Base-by-base conservation (phyloP, 306 rosid species). In the Citrullus colocynthis region DNA sequence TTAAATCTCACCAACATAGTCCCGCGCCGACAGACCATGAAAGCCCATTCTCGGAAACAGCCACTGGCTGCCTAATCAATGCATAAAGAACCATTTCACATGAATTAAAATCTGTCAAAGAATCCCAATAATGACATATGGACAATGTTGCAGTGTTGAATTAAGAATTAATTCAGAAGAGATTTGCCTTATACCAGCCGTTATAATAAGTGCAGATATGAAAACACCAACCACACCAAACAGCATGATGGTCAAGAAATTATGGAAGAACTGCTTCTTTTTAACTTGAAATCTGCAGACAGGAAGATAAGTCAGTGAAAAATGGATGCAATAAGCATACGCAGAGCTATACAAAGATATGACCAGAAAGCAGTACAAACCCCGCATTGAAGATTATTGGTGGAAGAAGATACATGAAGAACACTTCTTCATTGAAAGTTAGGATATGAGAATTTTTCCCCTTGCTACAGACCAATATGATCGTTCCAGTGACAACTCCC, bases 351-450 rank as follows among this genome's bases (percentile, higher is more conserved):
- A 16, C 71, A 79, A 82, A 74, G 61, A 17, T 7, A 14, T 2
- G 59, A 80, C 13, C 67, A 18, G 81, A 44, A 61, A 81, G 58
- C 60, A 52, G 36, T 16, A 62, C 78, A 79, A 89, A 92, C 98
- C 97, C 97, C 10, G 97, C 98, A 89, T 95, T 95, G 90, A 92
- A 95, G 70, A 92, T 92, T 15, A 95, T 95, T 2, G 98, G 98
- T 57, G 98, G 98, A 81, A 92, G 97, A 54, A 95, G 98, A 87
- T 95, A 92, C 48, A 95, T 86, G 87, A 95, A 95, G 93, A 95
- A 95, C 61, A 92, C 57, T 83, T 92, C 93, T 87, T 95, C 97
- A 60, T 83, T 24, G 45, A 95, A 95, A 6, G 86, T 86, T 55
- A 92, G 90, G 59, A 92, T 89, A 80, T 72, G 98, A 83, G 98